Evolutionary conservation across 1,284 basidiomycete species (phyloP), one percentile per base, ranked within the genome.

Genomic region (Ceratorhiza oryzae-sativae): DNA sequence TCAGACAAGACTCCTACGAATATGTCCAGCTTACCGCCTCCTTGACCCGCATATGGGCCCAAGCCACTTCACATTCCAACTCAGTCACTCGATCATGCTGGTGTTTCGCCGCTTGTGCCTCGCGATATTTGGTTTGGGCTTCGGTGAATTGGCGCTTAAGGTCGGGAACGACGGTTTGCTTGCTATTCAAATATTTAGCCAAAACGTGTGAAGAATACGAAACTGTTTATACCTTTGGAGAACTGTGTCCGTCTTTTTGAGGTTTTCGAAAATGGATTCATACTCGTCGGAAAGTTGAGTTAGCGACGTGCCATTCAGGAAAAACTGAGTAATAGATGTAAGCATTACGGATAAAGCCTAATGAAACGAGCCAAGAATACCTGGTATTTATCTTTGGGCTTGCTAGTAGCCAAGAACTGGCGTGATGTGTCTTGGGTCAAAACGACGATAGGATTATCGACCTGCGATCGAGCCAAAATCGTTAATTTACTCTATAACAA

Each of bases 381-480:
- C 80, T 90, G 88, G 82, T 99, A 99, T 79, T 98, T 95, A 80
- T 96, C 93, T n/a, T 85, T 80, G 1, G 93, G 87, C 60, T 90
- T 87, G 1, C 95, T 92, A 1, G 90, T 88, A 72, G 92, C 91
- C 76, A 99, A 83, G 81, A 99, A 99, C 76, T 94, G 91, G 45
- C 94, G 86, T 1, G 89, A 74, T 77, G 55, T 79, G 86, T 93
- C 94, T 84, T 97, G 95, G 1, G 94, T 97, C 39, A 97, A 84
- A 46, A 99, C 90, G 75, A 95, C 97, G 86, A 98, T 89, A 0
- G 96, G 96, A 77, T 98, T 98, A 79, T 99, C 97, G 73, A 98
- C 93, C 75, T 82, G 78, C 10, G 23, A 63, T n/a, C 32, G 36
- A 32, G n/a, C n/a, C n/a, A n/a, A n/a, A n/a, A n/a, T n/a, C n/a